These are phyloP conservation scores for Penicillium polonicum DNA, from an alignment of 2,329 filamentous ascomycete species.

Conservation along the genomic window DNA sequence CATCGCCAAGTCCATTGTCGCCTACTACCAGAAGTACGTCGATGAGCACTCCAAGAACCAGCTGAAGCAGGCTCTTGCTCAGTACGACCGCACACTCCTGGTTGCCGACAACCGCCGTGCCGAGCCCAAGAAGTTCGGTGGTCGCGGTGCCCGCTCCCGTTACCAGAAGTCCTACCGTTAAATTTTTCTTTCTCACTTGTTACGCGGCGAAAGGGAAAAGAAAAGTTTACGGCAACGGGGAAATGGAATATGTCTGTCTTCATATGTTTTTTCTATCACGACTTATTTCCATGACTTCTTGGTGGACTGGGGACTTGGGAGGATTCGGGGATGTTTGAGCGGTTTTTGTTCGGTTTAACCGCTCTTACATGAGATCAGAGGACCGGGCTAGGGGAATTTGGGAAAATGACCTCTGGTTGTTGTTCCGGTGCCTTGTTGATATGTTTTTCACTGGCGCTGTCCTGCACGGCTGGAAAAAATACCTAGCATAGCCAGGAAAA, in stretches of 20 bases:
- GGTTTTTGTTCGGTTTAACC: conserved; percentile 17
- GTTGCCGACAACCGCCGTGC: conserved; percentile 98
- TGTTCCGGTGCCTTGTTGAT: conserved; percentile 26
- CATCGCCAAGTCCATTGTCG: conserved; percentile 94
- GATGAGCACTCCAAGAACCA: conserved; percentile 99
- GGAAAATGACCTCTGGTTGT: conserved; percentile 20
- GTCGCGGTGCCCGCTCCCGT: conserved; percentile 87
- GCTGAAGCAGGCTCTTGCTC: conserved; percentile 93
- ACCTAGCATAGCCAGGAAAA: conserved; percentile 37
- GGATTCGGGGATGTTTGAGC: conserved; percentile 23
- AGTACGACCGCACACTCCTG: conserved; percentile 95
- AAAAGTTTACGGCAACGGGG: conserved; percentile 45
- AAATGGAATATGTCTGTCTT: conserved; percentile 24
- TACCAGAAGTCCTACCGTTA: conserved; percentile 99
- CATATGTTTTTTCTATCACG: conserved; percentile 22
- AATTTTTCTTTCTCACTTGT: conserved; percentile 38
- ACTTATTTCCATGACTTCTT: conserved; percentile 29
- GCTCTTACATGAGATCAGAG: conserved; percentile 20
- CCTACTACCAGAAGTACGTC: conserved; percentile 99
- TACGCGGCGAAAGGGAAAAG: conserved; percentile 51
- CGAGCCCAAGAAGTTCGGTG: conserved; percentile 92
- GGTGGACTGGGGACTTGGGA: conserved; percentile 26
- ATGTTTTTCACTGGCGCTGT: conserved; percentile 30
- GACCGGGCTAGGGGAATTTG: conserved; percentile 21
- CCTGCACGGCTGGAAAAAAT: conserved; percentile 29